phyloP scores from a whole-genome alignment of 257 asterid genomes.

The Echium plantagineum region DNA sequence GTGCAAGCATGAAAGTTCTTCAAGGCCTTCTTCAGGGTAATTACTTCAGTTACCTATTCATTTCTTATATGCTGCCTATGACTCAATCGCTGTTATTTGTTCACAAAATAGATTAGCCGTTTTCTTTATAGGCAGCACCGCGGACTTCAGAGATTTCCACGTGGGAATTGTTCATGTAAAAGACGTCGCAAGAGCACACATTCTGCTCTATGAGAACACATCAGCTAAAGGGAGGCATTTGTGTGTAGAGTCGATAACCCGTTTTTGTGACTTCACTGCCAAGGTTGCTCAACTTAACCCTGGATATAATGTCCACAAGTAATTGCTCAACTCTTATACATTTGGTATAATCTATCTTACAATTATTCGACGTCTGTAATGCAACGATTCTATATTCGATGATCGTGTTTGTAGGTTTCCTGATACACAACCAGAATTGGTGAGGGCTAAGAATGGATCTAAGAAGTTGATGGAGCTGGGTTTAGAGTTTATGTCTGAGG shows the following conservation, averaged over 20 bases:
- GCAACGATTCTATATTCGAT: background rate
- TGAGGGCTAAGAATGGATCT: constrained; percentile 35
- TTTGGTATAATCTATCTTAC: background rate
- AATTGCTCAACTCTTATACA: background rate
- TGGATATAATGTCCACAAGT: background rate
- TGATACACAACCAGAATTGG: constrained; percentile 22
- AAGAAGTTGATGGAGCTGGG: constrained; percentile 59
- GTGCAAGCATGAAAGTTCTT: constrained; percentile 63
- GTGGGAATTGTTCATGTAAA: constrained; percentile 32
- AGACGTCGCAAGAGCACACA: constrained; percentile 35
- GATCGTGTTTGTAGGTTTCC: background rate
- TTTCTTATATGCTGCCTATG: background rate
- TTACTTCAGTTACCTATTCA: background rate
- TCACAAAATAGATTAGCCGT: background rate
- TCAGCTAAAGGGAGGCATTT: constrained; percentile 31
- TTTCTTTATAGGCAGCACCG: background rate
- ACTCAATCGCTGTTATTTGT: background rate
- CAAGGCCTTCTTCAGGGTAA: constrained; percentile 77
- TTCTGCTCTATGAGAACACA: constrained; percentile 27
- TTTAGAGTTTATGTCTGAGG: constrained; percentile 40
- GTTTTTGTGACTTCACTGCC: background rate
- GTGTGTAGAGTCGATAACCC: constrained; percentile 22
- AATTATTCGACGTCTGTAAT: no score
- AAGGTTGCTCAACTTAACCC: background rate
- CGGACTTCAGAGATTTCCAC: constrained; percentile 7